A percentile compares a stretch with the other conserved stretches of the same genome.
Evolutionary conservation across 108 stramenopile genomes (phyloP).

Genomic region (Mayamaea pseudoterrestris): DNA sequence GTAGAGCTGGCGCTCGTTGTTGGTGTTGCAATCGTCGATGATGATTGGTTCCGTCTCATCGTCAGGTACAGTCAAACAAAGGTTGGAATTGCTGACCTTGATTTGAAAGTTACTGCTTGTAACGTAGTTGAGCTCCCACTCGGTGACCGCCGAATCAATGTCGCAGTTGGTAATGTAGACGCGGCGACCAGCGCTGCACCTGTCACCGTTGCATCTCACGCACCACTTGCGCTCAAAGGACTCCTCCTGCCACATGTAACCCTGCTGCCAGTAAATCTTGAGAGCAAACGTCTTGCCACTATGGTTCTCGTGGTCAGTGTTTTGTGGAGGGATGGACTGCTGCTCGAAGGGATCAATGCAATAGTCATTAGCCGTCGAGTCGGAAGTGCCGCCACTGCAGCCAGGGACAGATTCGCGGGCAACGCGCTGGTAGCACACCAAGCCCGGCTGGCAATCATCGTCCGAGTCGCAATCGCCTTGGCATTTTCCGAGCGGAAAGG

Average conservation of each 20-base stretch:
- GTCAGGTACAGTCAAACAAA: not conserved
- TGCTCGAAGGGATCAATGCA: slow-evolving; percentile 12
- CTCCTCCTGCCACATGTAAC: slow-evolving; percentile 53
- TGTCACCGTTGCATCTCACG: slow-evolving; percentile 21
- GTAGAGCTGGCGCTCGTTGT: too few relatives aligned
- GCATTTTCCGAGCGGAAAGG: too few relatives aligned
- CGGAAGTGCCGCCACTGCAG: slow-evolving; percentile 27
- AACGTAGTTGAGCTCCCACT: too few relatives aligned
- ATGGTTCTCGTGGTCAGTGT: not conserved
- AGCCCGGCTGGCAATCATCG: slow-evolving; percentile 20
- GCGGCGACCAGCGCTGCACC: not conserved
- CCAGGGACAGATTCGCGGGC: slow-evolving; percentile 28
- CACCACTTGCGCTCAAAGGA: slow-evolving; percentile 35
- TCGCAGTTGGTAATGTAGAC: not conserved
- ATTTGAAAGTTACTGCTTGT: too few relatives aligned
- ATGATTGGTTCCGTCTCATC: slow-evolving; percentile 1
- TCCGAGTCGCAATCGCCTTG: slow-evolving; percentile 34
- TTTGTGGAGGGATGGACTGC: too few relatives aligned
- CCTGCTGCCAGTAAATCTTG: slow-evolving; percentile 40
- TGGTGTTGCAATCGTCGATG: too few relatives aligned
- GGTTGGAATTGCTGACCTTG: not conserved
- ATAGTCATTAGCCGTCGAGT: slow-evolving; percentile 12
- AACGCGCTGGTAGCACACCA: slow-evolving; percentile 29
- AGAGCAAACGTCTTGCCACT: slow-evolving; percentile 12
- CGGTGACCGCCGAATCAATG: too few relatives aligned